Conservation (phyloP, 495 filamentous ascomycete species). For the Tuber melanosporum region DNA sequence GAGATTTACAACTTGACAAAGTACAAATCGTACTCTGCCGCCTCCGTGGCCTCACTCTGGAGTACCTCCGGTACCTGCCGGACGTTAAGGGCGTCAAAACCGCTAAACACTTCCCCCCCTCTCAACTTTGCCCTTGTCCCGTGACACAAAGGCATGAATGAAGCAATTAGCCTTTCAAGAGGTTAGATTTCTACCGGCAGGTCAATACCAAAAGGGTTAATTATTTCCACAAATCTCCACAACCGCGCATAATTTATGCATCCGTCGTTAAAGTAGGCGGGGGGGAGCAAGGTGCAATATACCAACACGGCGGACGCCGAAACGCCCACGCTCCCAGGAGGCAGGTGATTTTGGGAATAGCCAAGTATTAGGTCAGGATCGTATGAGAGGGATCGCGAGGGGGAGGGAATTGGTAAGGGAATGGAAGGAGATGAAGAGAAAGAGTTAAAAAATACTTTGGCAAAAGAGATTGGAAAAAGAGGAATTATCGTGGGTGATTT, state of each 20-base stretch:
- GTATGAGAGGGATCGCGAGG: not conserved
- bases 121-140: not conserved
- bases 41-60: not conserved
- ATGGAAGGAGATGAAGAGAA: not conserved
- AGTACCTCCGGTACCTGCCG: not conserved
- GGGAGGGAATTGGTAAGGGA: not conserved
- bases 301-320: not conserved
- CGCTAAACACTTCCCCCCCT: not conserved
- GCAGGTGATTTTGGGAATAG: not conserved
- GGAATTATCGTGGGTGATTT: not conserved
- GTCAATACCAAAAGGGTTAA: not conserved
- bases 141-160: not conserved
- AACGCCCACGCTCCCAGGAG: not conserved
- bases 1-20: not conserved
- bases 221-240: not conserved
- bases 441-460: not conserved
- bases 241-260: not conserved
- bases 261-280: not conserved
- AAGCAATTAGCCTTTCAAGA: not conserved
- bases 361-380: not conserved
- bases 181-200: not conserved
- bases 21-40: no score
- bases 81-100: not conserved
- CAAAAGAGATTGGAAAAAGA: not conserved
- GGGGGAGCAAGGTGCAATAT: not conserved